phyloP scores from a whole-genome alignment of 768 basidiomycete species.

The Termitomyces titanicus region DNA sequence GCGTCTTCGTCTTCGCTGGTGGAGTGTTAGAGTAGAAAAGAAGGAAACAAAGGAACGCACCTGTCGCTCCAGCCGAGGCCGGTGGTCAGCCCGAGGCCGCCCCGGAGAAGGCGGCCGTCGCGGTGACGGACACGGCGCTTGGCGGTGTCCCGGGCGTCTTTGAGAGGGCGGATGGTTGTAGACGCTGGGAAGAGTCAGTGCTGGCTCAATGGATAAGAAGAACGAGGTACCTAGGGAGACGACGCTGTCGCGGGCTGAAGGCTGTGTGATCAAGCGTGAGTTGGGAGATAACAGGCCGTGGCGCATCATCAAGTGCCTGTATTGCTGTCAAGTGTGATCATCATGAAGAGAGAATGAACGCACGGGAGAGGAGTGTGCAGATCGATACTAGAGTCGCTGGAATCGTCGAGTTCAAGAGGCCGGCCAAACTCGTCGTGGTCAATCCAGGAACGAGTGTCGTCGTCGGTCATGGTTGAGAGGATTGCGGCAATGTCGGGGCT shows the following conservation, averaged over 20 bases:
- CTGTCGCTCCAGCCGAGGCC: conserved; percentile 76
- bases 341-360: conserved; percentile 24
- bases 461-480: conserved; percentile 20
- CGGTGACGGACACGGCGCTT: conserved; percentile 56
- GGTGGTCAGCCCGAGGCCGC: conserved; percentile 68
- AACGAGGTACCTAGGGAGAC: conserved; percentile 26
- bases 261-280: conserved; percentile 47
- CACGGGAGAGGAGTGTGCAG: conserved; percentile 68
- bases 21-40: background rate
- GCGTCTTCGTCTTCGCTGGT: conserved; percentile 70
- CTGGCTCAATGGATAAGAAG: background rate
- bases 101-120: conserved; percentile 52
- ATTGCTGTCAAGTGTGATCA: conserved; percentile 1
- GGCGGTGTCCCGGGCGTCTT: conserved; percentile 57
- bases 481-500: conserved; percentile 25
- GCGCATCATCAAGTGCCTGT: conserved; percentile 61
- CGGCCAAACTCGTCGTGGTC: conserved; percentile 18
- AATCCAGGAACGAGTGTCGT: conserved; percentile 20
- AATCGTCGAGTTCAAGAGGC: conserved; percentile 32
- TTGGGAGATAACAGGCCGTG: conserved; percentile 64
- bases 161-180: conserved; percentile 26
- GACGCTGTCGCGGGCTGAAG: conserved; percentile 19
- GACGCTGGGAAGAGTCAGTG: conserved; percentile 2
- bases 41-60: conserved; percentile 28
- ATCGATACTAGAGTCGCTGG: conserved; percentile 57